These are phyloP conservation scores for Cubamyces lactineus DNA, from an alignment of 768 basidiomycete genomes.

Conservation along the genomic window DNA sequence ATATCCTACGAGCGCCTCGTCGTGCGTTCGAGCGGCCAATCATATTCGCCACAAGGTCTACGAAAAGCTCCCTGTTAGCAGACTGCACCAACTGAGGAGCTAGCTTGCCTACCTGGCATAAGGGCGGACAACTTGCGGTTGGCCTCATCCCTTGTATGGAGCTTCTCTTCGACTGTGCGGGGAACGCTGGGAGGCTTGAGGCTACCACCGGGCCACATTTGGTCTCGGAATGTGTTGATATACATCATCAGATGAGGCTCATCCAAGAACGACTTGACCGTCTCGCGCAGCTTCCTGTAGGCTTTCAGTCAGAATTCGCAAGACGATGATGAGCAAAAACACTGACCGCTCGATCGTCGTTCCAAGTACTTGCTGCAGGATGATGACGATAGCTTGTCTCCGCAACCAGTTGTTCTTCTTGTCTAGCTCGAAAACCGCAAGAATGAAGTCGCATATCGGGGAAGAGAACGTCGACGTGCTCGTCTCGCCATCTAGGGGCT, in stretches of 20 bases:
- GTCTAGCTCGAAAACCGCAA: constrained; percentile 93
- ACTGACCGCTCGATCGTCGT: constrained; percentile 93
- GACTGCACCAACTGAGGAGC: too few relatives aligned
- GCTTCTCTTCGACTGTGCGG: constrained; percentile 82
- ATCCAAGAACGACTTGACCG: constrained; percentile 62
- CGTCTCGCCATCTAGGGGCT: constrained; percentile 84
- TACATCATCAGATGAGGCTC: constrained; percentile 72
- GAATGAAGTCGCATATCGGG: constrained; percentile 91
- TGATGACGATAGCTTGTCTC: constrained; percentile 93
- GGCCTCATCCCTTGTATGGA: constrained; percentile 81
- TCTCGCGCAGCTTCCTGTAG: constrained; percentile 85
- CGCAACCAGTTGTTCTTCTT: constrained; percentile 97
- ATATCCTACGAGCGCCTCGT: constrained; percentile 88
- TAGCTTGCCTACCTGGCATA: constrained; percentile 71
- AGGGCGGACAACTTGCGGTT: constrained; percentile 88
- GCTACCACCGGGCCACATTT: constrained; percentile 86
- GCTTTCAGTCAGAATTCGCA: background rate
- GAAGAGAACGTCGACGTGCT: constrained; percentile 88
- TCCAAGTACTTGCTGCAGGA: constrained; percentile 93
- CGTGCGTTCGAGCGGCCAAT: constrained; percentile 97
- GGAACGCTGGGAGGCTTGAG: constrained; percentile 60
- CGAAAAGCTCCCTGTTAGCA: background rate
- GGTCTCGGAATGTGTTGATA: constrained; percentile 68
- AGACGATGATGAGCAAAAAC: background rate
- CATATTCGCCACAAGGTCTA: constrained; percentile 93